Base-by-base conservation (phyloP, 371 early-diverging fungal species). In the Parasitella parasitica region DNA sequence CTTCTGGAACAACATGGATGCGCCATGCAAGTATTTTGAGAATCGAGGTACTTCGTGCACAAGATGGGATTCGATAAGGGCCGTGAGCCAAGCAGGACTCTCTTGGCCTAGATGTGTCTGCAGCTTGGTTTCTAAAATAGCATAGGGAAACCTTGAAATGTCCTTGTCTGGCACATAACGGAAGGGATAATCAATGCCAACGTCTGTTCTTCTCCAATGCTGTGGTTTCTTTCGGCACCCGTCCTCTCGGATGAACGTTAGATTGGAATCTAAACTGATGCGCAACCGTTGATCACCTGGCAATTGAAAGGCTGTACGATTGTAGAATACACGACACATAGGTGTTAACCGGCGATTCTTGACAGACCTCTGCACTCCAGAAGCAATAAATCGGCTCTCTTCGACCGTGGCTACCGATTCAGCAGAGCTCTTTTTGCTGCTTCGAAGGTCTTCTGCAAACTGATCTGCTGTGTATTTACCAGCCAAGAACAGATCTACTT, bases 231-330 rank as follows among this genome's bases (percentile, higher is more conserved):
- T 16, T 6, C 11, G 18, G 35, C n/a, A n/a, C n/a, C 5, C 62
- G 71, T 97, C 95, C 69, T 98, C 99, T 58, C 96, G 94, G 61
- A 99, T 94, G 89, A 99, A 95, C 12, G 95, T 90, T 59, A 99
- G 76, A 66, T 99, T 96, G 0, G 96, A 96, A 74, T 99, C 99
- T 6, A 99, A 86, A 30, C 95, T 95, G 59, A 99, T 94, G 65
- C 99, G 91, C 39, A 53, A 94, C 38, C 94, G 87, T 13, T 98
- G 94, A 75, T 98, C 97, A 28, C 97, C 97, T 2, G 99, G 99
- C n/a, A 64, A 75, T 76, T 99, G 99, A 86, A 99, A 99, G 1
- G 99, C 99, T 7, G 96, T 97, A 69, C 99, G 91, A 75, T 97
- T 98, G 81, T 99, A 98, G 66, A 95, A 96, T 0, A 97, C 96